A percentile compares a stretch with the other conserved stretches of the same genome.
Evolutionary conservation across 2,329 filamentous ascomycete species (phyloP).

Genomic region (Hymenoscyphus albidus): DNA sequence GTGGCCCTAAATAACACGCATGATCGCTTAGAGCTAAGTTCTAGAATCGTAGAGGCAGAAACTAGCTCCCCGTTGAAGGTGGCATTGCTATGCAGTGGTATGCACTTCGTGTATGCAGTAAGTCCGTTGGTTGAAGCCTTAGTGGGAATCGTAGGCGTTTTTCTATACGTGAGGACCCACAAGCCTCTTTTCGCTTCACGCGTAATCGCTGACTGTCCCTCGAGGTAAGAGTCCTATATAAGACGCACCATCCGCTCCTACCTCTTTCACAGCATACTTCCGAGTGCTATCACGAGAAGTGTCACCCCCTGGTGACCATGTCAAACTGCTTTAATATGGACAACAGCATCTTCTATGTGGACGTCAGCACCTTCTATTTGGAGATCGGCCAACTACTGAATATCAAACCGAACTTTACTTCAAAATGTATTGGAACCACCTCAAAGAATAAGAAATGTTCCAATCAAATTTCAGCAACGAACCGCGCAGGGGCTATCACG

Average conservation of each 20-base stretch:
- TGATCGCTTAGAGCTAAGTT: too few relatives aligned
- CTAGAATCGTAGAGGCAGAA: background rate
- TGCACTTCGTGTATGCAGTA: background rate
- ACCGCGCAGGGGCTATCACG: background rate
- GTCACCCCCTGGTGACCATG: too few relatives aligned
- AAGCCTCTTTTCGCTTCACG: background rate
- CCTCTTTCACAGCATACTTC: too few relatives aligned
- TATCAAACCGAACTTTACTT: background rate
- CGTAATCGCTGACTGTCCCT: background rate
- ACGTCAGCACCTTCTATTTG: background rate
- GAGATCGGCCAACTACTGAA: background rate
- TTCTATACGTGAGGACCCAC: background rate
- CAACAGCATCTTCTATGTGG: background rate
- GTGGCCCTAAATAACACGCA: too few relatives aligned
- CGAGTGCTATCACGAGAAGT: too few relatives aligned
- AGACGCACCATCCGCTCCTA: too few relatives aligned
- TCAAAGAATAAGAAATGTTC: background rate
- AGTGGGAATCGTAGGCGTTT: background rate
- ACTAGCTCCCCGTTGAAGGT: background rate
- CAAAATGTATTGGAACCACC: background rate
- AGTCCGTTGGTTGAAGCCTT: background rate
- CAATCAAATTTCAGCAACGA: background rate
- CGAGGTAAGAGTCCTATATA: too few relatives aligned
- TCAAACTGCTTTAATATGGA: too few relatives aligned
- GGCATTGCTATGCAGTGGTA: background rate